Evolutionary conservation across 306 rosid genomes (phyloP).

Genomic region (Cercis canadensis): DNA sequence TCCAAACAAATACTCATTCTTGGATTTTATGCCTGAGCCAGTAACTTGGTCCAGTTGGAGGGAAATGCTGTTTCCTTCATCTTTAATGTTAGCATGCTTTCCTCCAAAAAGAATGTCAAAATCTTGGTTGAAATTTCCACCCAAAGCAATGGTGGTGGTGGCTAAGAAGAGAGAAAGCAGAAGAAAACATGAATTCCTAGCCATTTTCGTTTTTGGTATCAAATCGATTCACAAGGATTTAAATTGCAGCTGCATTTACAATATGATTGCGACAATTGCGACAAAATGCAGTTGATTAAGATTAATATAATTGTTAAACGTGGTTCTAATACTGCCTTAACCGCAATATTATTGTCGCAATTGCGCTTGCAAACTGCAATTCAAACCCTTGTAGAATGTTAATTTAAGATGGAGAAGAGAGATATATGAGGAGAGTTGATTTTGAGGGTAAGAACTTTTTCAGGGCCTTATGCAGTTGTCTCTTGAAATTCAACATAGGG

Average conservation of each 20-base stretch:
- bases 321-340: background rate
- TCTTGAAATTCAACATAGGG: slow-evolving; percentile 24
- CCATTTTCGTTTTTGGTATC: slow-evolving; percentile 25
- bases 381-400: background rate
- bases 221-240: background rate
- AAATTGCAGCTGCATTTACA: background rate
- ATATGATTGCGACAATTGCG: no score
- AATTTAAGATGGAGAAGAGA: slow-evolving; percentile 3
- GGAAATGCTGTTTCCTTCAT: slow-evolving; percentile 43
- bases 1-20: slow-evolving; percentile 49
- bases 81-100: slow-evolving; percentile 32
- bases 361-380: slow-evolving; percentile 42
- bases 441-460: background rate
- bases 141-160: slow-evolving; percentile 7
- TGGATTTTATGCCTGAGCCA: slow-evolving; percentile 49
- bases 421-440: background rate
- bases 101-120: slow-evolving; percentile 54
- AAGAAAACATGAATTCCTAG: slow-evolving; percentile 20
- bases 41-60: slow-evolving; percentile 48
- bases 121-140: slow-evolving; percentile 37
- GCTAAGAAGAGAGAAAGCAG: slow-evolving; percentile 22
- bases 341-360: slow-evolving; percentile 34
- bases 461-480: slow-evolving; percentile 6
- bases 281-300: slow-evolving; percentile 18
- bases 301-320: slow-evolving; percentile 34